These are phyloP conservation scores for Rhizoclosmatium globosum DNA, from an alignment of 192 early-diverging fungal genomes.

Conservation along the genomic window DNA sequence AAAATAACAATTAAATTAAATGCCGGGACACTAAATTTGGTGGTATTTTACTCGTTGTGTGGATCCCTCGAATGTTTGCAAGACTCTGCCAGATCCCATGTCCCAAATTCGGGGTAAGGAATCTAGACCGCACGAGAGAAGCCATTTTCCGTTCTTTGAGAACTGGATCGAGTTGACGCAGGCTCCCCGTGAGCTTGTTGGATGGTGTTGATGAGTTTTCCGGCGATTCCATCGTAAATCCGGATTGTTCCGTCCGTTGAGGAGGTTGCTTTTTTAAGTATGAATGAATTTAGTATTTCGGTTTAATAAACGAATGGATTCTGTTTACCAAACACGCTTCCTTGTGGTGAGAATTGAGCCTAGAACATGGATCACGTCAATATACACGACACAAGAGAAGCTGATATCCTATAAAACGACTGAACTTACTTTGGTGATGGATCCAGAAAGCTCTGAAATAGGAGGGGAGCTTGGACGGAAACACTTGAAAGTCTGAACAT, in stretches of 20 bases:
- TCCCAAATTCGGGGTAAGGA: constrained; percentile 85
- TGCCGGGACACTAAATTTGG: not conserved
- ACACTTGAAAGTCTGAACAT: constrained; percentile 85
- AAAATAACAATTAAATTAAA: constrained; percentile 1
- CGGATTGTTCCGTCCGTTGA: constrained; percentile 87
- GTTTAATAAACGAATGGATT: not conserved
- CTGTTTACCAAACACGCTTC: constrained; percentile 68
- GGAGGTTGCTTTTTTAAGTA: constrained; percentile 55
- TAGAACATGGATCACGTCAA: constrained; percentile 50
- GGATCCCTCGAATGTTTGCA: constrained; percentile 79
- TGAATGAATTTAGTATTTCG: constrained; percentile 14
- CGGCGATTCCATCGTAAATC: constrained; percentile 84
- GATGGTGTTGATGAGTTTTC: constrained; percentile 79
- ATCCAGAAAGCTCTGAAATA: constrained; percentile 48
- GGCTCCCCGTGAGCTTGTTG: constrained; percentile 79
- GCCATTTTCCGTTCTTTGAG: constrained; percentile 76
- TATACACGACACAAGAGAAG: not conserved
- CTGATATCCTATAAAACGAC: not conserved
- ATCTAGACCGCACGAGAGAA: constrained; percentile 84
- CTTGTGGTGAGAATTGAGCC: constrained; percentile 77
- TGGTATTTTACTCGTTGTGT: not conserved
- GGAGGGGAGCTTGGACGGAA: constrained; percentile 66
- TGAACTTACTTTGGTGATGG: constrained; percentile 60
- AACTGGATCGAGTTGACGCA: constrained; percentile 78
- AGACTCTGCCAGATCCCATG: constrained; percentile 70